These are phyloP conservation scores for Glonium stellatum DNA, from an alignment of 495 filamentous ascomycete species.

Conservation along the genomic window DNA sequence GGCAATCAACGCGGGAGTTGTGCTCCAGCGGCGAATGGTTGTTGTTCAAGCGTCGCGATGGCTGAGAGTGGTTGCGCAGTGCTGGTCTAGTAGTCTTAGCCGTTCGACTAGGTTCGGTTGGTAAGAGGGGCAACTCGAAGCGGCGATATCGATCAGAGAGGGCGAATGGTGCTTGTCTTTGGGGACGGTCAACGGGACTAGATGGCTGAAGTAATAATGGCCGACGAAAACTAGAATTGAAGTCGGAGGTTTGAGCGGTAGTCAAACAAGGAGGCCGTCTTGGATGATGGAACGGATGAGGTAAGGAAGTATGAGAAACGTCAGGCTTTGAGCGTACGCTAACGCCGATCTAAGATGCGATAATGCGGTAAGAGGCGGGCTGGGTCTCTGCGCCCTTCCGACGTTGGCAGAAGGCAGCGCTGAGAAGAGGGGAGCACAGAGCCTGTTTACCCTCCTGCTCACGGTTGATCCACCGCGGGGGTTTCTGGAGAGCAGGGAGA, in stretches of 20 bases:
- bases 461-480: background rate
- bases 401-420: background rate
- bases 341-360: slow-evolving; percentile 1
- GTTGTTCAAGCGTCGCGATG: background rate
- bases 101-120: background rate
- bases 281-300: slow-evolving; percentile 11
- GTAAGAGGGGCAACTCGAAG: background rate
- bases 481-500: background rate
- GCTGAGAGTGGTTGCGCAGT: background rate
- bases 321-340: background rate
- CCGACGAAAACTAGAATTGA: background rate
- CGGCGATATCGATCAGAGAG: background rate
- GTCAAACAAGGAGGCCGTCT: background rate
- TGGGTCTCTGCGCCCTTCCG: background rate
- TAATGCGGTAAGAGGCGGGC: background rate
- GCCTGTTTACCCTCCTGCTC: background rate
- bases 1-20: no score
- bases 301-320: slow-evolving; percentile 12
- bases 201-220: no score
- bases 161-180: no score
- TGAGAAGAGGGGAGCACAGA: background rate
- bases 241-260: background rate
- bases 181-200: no score
- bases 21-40: background rate
- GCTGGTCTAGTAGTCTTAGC: background rate